Conservation (phyloP, 2,329 filamentous ascomycete genomes). For the Rutstroemia sydowiana region DNA sequence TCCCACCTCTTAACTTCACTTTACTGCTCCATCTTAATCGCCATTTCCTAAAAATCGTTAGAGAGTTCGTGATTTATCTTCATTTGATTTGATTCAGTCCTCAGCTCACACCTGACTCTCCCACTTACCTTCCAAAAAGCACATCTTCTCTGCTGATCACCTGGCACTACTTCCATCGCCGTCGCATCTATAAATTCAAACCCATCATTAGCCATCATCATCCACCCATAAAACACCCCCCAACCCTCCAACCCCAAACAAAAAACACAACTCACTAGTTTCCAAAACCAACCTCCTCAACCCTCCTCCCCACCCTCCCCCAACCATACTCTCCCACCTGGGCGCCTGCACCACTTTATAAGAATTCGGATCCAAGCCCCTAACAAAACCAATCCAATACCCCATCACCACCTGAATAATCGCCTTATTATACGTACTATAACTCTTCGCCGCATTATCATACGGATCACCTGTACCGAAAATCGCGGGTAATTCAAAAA, state of each 20-base stretch:
- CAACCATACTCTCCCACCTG: constrained; percentile 24
- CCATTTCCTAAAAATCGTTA: no score
- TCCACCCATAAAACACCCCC: no score
- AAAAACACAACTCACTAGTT: constrained; percentile 16
- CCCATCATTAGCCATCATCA: no score
- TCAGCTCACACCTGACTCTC: background rate
- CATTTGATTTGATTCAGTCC: no score
- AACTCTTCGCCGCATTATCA: constrained; percentile 28
- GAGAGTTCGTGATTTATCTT: no score
- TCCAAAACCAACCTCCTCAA: constrained; percentile 22
- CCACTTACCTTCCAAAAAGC: constrained; percentile 21
- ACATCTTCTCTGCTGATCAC: constrained; percentile 20
- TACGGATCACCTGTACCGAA: constrained; percentile 32
- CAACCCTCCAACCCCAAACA: no score
- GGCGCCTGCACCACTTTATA: constrained; percentile 26
- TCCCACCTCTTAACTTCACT: no score
- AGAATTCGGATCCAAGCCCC: constrained; percentile 34
- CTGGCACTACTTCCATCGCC: constrained; percentile 24
- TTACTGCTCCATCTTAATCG: background rate
- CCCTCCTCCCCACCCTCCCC: constrained; percentile 11
- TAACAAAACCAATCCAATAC: constrained; percentile 40
- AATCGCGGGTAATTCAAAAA: constrained; percentile 32
- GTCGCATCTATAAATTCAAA: no score
- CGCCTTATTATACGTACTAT: constrained; percentile 27
- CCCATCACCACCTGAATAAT: constrained; percentile 32